Evolutionary conservation across 2,329 filamentous ascomycete species (phyloP), one percentile per base, ranked within the genome.

Genomic region (Aureobasidium namibiae): DNA sequence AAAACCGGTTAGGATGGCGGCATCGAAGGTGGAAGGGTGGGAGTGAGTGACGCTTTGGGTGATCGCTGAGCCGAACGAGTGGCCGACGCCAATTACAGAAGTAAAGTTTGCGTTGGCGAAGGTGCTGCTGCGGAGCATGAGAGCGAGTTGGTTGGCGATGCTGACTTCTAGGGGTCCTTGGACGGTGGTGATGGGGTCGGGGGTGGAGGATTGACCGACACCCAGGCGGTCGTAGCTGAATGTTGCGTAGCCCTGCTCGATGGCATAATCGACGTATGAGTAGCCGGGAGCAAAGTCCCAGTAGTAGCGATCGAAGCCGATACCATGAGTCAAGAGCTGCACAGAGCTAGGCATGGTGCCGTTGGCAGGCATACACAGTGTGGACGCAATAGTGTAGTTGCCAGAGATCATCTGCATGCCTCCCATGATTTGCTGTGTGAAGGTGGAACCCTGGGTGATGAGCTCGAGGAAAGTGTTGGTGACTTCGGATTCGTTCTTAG

Each of bases 11-110:
- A 76, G 63, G 56, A 74, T 68, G 23, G 72, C 65, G 41, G 69
- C 74, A 62, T 74, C 68, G 38, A 79, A 82, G 60, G 81, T 72
- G 57, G 75, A 66, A 1, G 82, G 82, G 65, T 82, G 73, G 60
- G 73, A 67, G 48, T 76, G 75, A 8, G 80, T 78, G 21, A 87
- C 74, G 49, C 72, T 76, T 69, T 83, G 85, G 2, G 78, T 80
- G 64, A 63, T 61, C 21, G 57, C 56, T 29, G 45, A 56, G 24
- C 62, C 62, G 29, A 56, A 71, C 23, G 69, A 73, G 62, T 77
- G 75, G 13, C 73, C 75, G 11, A 73, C 69, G 14, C 70, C 73
- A 13, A 76, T 66, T 29, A 77, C 68, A 6, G 69, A 69, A 23
- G 64, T 61, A 65, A 74, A 73, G 6, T 39, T 59, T 11, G 21